A percentile compares a stretch with the other conserved stretches of the same genome.
These are phyloP conservation scores for Melampsora larici-populina DNA, from an alignment of 1,284 basidiomycete genomes.

Conservation along the genomic window DNA sequence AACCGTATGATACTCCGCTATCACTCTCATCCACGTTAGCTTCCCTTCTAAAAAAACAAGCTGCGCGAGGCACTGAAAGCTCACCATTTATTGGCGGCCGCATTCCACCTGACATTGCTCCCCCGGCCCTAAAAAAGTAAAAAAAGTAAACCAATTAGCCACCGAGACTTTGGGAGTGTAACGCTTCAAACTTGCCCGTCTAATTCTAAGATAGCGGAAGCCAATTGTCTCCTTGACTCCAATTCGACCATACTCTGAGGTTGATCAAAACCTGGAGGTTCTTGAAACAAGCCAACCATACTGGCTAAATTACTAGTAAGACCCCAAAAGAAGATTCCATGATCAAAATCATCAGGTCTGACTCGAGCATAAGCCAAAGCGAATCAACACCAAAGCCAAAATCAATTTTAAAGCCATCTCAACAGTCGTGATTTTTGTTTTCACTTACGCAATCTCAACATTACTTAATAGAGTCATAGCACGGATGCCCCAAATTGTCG, in stretches of 20 bases:
- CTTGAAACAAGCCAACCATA: slow-evolving; percentile 15
- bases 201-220: slow-evolving; percentile 7
- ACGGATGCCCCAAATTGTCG: slow-evolving; percentile 26
- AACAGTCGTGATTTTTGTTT: background rate
- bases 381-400: background rate
- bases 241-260: slow-evolving; percentile 11
- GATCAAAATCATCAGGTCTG: slow-evolving; percentile 38
- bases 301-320: slow-evolving; percentile 1
- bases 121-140: slow-evolving; percentile 22
- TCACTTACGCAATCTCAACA: slow-evolving; percentile 19
- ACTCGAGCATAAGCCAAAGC: background rate
- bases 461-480: slow-evolving; percentile 19
- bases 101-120: slow-evolving; percentile 8
- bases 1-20: slow-evolving; percentile 12
- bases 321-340: slow-evolving; percentile 41
- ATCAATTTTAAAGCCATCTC: background rate
- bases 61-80: background rate
- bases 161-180: background rate
- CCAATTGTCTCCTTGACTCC: slow-evolving; percentile 28
- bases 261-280: slow-evolving; percentile 35
- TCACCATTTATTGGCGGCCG: slow-evolving; percentile 12
- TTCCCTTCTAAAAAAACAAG: background rate
- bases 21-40: background rate
- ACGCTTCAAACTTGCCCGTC: slow-evolving; percentile 21
- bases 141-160: background rate